Conservation (phyloP, 176 grass and related monocot genomes). For the Carex cristatella region DNA sequence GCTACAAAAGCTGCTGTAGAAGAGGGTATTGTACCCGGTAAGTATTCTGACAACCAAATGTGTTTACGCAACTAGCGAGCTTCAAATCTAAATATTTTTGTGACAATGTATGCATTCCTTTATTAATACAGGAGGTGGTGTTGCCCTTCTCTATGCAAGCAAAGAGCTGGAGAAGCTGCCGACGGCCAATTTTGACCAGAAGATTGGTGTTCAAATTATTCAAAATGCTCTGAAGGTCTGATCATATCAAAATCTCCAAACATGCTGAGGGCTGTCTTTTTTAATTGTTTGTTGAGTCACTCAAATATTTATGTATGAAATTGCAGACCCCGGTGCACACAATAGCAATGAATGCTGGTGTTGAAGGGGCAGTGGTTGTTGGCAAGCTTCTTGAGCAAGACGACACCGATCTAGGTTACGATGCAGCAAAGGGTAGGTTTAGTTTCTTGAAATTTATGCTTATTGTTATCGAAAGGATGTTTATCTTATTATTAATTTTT, state of each 20-base stretch:
- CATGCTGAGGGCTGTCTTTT: not conserved
- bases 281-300: not conserved
- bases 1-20: conserved; percentile 97
- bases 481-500: not conserved
- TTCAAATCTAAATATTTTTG: not conserved
- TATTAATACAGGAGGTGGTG: conserved; percentile 62
- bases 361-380: conserved; percentile 89
- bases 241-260: not conserved
- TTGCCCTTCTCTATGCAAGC: conserved; percentile 97
- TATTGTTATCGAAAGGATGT: not conserved
- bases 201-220: conserved; percentile 99
- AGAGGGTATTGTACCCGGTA: conserved; percentile 97
- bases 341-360: conserved; percentile 90
- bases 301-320: not conserved
- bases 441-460: not conserved
- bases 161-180: conserved; percentile 80
- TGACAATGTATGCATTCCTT: not conserved
- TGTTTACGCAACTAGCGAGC: not conserved
- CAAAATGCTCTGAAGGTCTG: conserved; percentile 93
- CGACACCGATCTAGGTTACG: conserved; percentile 81
- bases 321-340: conserved; percentile 85
- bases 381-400: conserved; percentile 98
- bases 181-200: conserved; percentile 93
- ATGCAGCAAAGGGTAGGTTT: conserved; percentile 76
- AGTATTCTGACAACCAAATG: not conserved